Evolutionary conservation across 495 filamentous ascomycete genomes (phyloP), one percentile per base, ranked within the genome.

Genomic region (Xylaria scruposa): DNA sequence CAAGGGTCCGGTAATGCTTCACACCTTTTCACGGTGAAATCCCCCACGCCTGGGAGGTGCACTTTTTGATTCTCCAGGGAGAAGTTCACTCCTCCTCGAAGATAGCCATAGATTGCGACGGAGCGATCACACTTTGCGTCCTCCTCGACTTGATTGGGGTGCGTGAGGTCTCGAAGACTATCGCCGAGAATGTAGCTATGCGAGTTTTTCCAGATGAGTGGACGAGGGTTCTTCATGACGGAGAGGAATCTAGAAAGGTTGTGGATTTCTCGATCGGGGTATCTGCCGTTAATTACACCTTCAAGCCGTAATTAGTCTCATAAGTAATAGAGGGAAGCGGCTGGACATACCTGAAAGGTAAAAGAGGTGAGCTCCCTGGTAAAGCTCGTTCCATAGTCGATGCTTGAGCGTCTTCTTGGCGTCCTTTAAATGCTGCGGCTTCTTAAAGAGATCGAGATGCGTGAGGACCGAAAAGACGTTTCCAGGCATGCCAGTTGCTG

Each of bases 201-300:
- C 1, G 93, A 91, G 76, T 98, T 98, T 63, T 97, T 89, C 96
- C 96, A 99, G n/a, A 98, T 85, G 7, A 99, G 83, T 6, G 96
- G 96, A 59, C 96, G 89, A 38, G 96, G 97, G 80, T 97, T 98
- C 85, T 99, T 99, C 97, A 98, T 98, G 75, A 99, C 94, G 4
- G 92, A 95, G 74, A 99, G 86, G 80, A 99, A 99, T 58, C 97
- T 88, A 17, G 93, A 95, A 5, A 99, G 82, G 73, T 99, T 99
- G 83, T 98, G 93, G 26, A 99, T 90, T 82, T 99, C 97, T 63
- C 96, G 90, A 78, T 99, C 96, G 29, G 96, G 96, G 81, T 99
- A 99, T 68, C 96, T 88, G 46, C 96, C 96, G 79, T 98, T 98
- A 71, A 97, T 90, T 15, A 99, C 94, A 70, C 96, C 96, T n/a